phyloP scores from a whole-genome alignment of 768 basidiomycete species.

The Rhizopogon roseolus region DNA sequence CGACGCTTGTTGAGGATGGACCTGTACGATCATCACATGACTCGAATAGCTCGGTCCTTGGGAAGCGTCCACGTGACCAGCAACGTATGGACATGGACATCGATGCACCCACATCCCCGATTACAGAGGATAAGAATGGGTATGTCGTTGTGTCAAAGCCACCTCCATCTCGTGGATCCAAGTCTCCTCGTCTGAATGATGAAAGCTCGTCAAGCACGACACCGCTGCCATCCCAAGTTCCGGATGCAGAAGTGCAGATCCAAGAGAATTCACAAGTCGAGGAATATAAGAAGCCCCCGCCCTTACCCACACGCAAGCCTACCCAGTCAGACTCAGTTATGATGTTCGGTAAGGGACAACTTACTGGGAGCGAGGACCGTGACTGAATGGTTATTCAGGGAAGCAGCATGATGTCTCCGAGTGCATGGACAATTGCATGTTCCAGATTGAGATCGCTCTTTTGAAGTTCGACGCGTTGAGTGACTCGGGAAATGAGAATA shows the following conservation, averaged over 20 bases:
- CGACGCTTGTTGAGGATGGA: constrained; percentile 80
- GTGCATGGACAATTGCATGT: constrained; percentile 99
- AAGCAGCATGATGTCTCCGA: constrained; percentile 98
- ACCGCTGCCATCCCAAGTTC: constrained; percentile 14
- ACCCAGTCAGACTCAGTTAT: constrained; percentile 67
- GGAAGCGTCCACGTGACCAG: constrained; percentile 59
- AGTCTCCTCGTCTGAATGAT: constrained; percentile 27
- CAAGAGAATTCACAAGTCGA: constrained; percentile 15
- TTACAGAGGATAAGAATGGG: constrained; percentile 35
- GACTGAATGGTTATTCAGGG: constrained; percentile 40
- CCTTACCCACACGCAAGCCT: constrained; percentile 52
- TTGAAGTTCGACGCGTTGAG: constrained; percentile 56
- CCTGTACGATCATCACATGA: constrained; percentile 32
- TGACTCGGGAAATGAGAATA: constrained; percentile 53
- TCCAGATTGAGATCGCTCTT: constrained; percentile 93
- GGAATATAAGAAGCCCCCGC: constrained; percentile 40
- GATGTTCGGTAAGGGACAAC: constrained; percentile 73
- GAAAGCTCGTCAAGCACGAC: constrained; percentile 26
- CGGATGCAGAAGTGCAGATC: constrained; percentile 29
- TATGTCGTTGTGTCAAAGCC: constrained; percentile 37
- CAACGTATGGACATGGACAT: constrained; percentile 54
- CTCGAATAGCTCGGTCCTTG: constrained; percentile 54
- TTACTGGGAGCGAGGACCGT: background rate
- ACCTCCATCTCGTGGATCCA: constrained; percentile 30
- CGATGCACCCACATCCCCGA: constrained; percentile 22